phyloP scores from a whole-genome alignment of 768 basidiomycete genomes.

The Russula emetica region DNA sequence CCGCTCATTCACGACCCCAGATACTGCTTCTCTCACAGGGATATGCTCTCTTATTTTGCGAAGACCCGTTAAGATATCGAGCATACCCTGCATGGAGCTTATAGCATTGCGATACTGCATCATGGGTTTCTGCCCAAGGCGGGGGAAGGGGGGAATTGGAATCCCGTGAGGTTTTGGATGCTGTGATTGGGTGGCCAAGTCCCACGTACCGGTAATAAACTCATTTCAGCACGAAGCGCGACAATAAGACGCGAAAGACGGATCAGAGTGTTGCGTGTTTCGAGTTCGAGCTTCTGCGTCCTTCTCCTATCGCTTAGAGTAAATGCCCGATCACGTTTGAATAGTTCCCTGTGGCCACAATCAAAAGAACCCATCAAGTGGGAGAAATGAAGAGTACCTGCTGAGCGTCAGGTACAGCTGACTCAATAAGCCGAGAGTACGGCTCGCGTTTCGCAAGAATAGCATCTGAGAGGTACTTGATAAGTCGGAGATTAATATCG shows the following conservation, averaged over 20 bases:
- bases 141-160: neutral
- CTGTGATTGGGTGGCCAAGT: neutral
- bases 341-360: constrained; percentile 4
- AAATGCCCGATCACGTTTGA: constrained; percentile 33
- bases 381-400: constrained; percentile 33
- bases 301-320: constrained; percentile 35
- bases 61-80: constrained; percentile 44
- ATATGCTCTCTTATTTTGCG: constrained; percentile 48
- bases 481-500: neutral
- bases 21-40: constrained; percentile 42
- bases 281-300: constrained; percentile 40
- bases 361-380: neutral
- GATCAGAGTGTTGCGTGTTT: constrained; percentile 41
- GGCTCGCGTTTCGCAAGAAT: constrained; percentile 41
- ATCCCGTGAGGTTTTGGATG: neutral
- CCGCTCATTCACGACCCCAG: constrained; percentile 38
- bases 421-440: constrained; percentile 39
- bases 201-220: constrained; percentile 43
- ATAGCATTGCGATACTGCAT: constrained; percentile 41
- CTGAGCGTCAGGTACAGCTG: constrained; percentile 44
- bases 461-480: constrained; percentile 34
- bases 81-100: constrained; percentile 38
- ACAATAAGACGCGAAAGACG: constrained; percentile 38
- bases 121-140: constrained; percentile 42
- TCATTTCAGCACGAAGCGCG: constrained; percentile 46